Base-by-base conservation (phyloP, 805 yeast species). In the Zygoascus flipseniorum region DNA sequence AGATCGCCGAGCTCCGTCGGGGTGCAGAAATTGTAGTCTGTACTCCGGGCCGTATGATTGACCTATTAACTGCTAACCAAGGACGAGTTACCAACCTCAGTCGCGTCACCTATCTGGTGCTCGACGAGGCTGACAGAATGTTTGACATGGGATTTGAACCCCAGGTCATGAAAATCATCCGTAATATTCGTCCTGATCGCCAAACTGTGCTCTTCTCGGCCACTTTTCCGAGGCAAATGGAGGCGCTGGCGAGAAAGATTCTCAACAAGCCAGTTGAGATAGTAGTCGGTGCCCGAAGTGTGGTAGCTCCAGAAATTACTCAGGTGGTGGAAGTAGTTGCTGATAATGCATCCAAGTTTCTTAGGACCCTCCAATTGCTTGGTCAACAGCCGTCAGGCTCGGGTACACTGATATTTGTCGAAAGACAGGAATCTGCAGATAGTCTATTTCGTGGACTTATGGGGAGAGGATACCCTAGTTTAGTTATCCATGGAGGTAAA, bases 111-210 rank as follows among this genome's bases (percentile, higher is more conserved):
- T 89, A 83, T 66, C 75, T 89, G n/a, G 95, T 90, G 0, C 71
- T 93, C 55, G 99, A 93, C 66, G 99, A 93, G 65, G 97, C 98
- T 1, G 99, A 93, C 68, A 72, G 99, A 58, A 83, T 93, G 86
- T 92, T 92, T 71, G 99, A 93, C 67, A 73, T 93, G 78, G 99
- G 99, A 1, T 93, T 93, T 69, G 98, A 89, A 61, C 98, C 99
- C 0, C 99, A 93, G 65, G 89, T 93, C 3, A 81, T 79, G 60
- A 87, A 88, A 62, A 84, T 93, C 20, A 74, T 89, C 64, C 74
- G 78, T 14, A 85, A 85, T 39, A 76, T 88, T 2, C 74, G 97
- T 48, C 93, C 93, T 0, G 97, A 90, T 64, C 74, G 85, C 48
- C 98, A 92, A 63, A 86, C 93, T 16, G 92, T 90, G 2, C 69